These are phyloP conservation scores for Saccharomycopsis hybrid DNA, from an alignment of 1,139 yeast species.

Conservation along the genomic window DNA sequence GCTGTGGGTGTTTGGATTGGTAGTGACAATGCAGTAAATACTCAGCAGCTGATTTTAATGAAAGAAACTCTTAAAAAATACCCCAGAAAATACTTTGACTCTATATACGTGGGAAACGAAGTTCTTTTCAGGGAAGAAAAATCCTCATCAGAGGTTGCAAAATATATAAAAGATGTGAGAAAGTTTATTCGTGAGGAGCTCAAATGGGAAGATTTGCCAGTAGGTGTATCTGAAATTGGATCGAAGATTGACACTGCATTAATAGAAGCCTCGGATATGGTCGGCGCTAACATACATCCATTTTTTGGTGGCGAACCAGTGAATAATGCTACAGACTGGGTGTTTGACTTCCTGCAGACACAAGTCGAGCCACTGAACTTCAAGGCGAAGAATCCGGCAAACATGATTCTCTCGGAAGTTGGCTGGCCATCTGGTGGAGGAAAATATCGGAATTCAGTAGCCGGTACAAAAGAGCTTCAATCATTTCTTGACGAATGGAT, in stretches of 20 bases:
- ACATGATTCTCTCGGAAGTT: constrained; percentile 49
- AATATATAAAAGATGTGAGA: constrained; percentile 40
- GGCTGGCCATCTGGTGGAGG: constrained; percentile 76
- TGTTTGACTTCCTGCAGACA: constrained; percentile 40
- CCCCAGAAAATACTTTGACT: constrained; percentile 43
- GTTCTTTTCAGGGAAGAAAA: constrained; percentile 52
- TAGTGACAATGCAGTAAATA: constrained; percentile 34
- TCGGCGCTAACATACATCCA: constrained; percentile 65
- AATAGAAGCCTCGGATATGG: constrained; percentile 40
- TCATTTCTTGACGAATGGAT: constrained; percentile 46
- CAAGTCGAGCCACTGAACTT: constrained; percentile 32
- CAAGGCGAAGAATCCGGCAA: constrained; percentile 25
- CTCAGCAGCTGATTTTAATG: constrained; percentile 39
- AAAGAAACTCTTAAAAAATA: constrained; percentile 37
- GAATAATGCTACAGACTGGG: constrained; percentile 46
- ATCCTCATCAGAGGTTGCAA: constrained; percentile 33
- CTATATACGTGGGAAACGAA: constrained; percentile 58
- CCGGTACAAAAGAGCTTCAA: constrained; percentile 41
- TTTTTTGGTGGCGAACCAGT: constrained; percentile 57
- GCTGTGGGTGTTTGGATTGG: constrained; percentile 65
- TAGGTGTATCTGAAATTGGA: constrained; percentile 46
- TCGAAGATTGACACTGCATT: constrained; percentile 32
- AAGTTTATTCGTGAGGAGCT: constrained; percentile 30
- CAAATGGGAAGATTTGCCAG: constrained; percentile 27
- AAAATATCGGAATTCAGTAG: constrained; percentile 36